Percentiles rank a stretch among this genome's conserved stretches.
Evolutionary conservation across 345 rosid genomes (phyloP).

Genomic region (Ailanthus altissimus): DNA sequence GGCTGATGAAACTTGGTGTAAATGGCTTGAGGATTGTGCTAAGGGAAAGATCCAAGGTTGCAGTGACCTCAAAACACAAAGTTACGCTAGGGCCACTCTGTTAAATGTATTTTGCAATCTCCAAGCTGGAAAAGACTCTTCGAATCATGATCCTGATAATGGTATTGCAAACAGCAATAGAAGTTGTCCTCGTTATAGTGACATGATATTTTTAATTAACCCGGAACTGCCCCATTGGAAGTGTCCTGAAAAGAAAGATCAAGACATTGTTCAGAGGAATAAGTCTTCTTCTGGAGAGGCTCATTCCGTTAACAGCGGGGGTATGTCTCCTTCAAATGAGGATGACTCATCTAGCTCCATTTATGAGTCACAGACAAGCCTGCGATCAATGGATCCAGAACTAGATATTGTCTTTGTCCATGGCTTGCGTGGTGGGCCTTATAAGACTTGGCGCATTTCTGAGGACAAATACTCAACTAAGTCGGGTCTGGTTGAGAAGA

Average conservation of each 20-base stretch:
- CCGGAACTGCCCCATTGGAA: conserved; percentile 91
- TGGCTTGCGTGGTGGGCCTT: conserved; percentile 96
- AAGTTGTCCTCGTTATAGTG: conserved; percentile 65
- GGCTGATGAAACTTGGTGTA: conserved; percentile 71
- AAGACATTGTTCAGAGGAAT: conserved; percentile 27
- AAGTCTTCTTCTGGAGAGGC: conserved; percentile 29
- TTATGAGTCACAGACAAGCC: conserved; percentile 32
- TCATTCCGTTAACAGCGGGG: conserved; percentile 32
- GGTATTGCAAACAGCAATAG: conserved; percentile 39
- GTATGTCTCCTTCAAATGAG: conserved; percentile 31
- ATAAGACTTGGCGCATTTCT: conserved; percentile 88
- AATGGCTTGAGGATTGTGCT: conserved; percentile 98
- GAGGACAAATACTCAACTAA: conserved; percentile 88
- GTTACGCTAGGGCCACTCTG: conserved; percentile 88
- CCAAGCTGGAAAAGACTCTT: conserved; percentile 34
- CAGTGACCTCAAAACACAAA: conserved; percentile 76
- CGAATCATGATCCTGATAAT: conserved; percentile 34
- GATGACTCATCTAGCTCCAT: conserved; percentile 33
- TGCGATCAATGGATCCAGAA: conserved; percentile 48
- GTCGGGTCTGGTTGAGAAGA: conserved; percentile 94
- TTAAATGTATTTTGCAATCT: conserved; percentile 70
- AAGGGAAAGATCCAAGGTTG: conserved; percentile 68
- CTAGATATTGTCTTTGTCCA: conserved; percentile 92
- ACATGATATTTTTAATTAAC: conserved; percentile 75
- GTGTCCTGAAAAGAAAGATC: conserved; percentile 46